Percentiles rank a stretch among this genome's conserved stretches.
Conservation (phyloP, 768 basidiomycete genomes). For the Pisolithus orientalis region DNA sequence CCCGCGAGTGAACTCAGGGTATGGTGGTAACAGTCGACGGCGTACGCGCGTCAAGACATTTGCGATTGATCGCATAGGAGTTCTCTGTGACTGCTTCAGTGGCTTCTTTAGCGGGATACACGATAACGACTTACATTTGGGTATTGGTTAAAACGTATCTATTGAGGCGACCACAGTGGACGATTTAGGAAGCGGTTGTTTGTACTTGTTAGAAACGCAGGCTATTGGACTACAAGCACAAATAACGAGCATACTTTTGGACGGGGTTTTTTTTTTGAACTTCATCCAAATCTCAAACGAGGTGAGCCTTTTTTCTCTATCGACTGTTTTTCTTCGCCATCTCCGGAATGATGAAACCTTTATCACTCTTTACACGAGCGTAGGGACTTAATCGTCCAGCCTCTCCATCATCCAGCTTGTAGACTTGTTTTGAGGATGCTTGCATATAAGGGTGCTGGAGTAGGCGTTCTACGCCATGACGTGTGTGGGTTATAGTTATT, state of each 20-base stretch:
- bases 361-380: conserved; percentile 24
- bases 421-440: conserved; percentile 28
- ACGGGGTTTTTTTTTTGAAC: neutral
- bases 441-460: conserved; percentile 30
- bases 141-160: neutral
- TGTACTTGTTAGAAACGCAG: conserved; percentile 17
- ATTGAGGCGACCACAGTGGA: neutral
- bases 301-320: conserved; percentile 9
- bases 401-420: conserved; percentile 29
- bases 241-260: conserved; percentile 3
- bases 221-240: conserved; percentile 19
- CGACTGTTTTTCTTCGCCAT: neutral
- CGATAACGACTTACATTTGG: neutral
- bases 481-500: conserved; percentile 32
- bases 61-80: conserved; percentile 1
- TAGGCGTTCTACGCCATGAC: conserved; percentile 30
- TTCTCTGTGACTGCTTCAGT: neutral
- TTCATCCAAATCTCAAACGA: neutral
- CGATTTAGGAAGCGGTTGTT: conserved; percentile 18
- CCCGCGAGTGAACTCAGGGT: neutral
- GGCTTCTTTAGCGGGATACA: neutral
- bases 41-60: conserved; percentile 3
- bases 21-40: conserved; percentile 1
- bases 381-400: conserved; percentile 28
- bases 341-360: conserved; percentile 24